phyloP scores from a whole-genome alignment of 257 asterid species.

The Solanum megistacrolobum region DNA sequence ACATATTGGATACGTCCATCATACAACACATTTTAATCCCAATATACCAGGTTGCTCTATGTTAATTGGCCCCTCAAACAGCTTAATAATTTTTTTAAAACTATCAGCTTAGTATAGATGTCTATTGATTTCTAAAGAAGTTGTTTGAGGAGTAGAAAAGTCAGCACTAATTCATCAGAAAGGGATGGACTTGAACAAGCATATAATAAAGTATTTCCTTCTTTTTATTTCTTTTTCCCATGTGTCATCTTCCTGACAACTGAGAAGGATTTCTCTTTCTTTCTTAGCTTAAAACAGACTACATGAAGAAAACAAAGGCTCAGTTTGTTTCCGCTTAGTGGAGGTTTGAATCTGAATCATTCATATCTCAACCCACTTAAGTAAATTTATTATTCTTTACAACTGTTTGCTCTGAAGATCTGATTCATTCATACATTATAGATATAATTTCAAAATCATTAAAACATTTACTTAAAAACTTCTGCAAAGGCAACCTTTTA shows the following conservation, averaged over 20 bases:
- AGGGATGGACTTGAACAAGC: neutral
- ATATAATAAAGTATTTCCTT: neutral
- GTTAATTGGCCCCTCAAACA: neutral
- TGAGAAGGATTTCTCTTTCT: neutral
- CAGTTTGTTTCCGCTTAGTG: neutral
- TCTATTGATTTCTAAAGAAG: neutral
- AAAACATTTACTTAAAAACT: neutral
- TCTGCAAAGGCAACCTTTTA: neutral
- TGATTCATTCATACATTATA: neutral
- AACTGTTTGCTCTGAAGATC: neutral
- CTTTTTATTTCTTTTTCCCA: neutral
- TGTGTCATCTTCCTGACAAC: neutral
- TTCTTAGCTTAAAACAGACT: neutral
- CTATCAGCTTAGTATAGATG: neutral
- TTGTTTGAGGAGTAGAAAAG: neutral
- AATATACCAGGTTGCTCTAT: neutral
- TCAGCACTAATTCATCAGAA: neutral
- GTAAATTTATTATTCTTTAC: neutral
- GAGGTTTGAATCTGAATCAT: neutral
- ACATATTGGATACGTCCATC: neutral
- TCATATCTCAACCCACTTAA: neutral
- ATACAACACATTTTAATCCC: neutral
- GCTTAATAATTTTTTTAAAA: neutral
- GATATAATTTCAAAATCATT: neutral
- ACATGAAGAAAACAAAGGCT: neutral